Conservation (phyloP, 2,329 filamentous ascomycete genomes). For the Aspergillus japonicus region DNA sequence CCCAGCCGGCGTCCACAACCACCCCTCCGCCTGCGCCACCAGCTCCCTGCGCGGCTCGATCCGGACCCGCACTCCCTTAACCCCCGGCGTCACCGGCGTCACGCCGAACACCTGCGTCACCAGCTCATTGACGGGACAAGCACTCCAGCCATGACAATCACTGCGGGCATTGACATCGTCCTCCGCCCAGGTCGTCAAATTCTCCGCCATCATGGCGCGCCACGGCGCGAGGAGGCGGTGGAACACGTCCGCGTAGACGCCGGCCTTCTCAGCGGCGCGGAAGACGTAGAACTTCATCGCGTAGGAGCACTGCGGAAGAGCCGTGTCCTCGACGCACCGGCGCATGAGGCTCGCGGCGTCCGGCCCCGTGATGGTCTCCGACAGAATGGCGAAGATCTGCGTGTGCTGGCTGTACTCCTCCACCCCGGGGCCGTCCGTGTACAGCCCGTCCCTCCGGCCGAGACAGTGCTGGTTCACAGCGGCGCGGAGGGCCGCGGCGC, state of each 20-base stretch:
- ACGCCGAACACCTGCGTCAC: conserved; percentile 9
- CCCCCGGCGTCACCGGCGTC: conserved; percentile 1
- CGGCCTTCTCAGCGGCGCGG: not conserved
- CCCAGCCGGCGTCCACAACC: not conserved
- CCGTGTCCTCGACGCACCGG: not conserved
- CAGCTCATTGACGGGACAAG: conserved; percentile 10
- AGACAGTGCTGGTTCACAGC: conserved; percentile 1
- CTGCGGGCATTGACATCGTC: conserved; percentile 9
- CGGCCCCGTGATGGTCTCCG: not conserved
- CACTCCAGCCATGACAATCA: conserved; percentile 15
- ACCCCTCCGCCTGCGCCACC: not conserved
- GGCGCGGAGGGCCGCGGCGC: not conserved
- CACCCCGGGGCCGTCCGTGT: conserved; percentile 4
- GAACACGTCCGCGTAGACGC: conserved; percentile 5
- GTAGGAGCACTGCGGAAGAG: conserved; percentile 1
- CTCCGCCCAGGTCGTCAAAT: conserved; percentile 13
- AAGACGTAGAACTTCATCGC: conserved; percentile 12
- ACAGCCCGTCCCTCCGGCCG: not conserved
- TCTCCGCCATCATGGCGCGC: conserved; percentile 3
- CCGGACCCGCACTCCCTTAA: not conserved
- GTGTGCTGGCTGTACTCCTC: conserved; percentile 9
- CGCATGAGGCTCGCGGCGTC: not conserved
- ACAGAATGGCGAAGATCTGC: conserved; percentile 9
- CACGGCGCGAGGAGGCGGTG: conserved; percentile 3
- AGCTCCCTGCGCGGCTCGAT: conserved; percentile 1